These are phyloP conservation scores for Xerophyta viscosa DNA, from an alignment of 106 monocot species.

Conservation along the genomic window DNA sequence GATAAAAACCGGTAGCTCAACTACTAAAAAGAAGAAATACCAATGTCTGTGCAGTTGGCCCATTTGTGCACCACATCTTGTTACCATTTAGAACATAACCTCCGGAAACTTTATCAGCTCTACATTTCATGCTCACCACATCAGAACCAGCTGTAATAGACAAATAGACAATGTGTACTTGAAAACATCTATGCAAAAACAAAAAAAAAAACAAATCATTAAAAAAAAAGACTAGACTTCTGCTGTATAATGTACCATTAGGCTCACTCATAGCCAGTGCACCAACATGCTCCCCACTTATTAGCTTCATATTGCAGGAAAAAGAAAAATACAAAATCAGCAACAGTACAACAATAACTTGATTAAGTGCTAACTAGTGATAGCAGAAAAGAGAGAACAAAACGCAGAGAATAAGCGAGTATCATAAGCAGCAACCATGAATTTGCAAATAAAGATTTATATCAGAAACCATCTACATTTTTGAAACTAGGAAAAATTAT, in stretches of 20 bases:
- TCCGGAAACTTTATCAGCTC: slow-evolving; percentile 89
- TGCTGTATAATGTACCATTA: slow-evolving; percentile 61
- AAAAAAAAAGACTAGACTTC: background rate
- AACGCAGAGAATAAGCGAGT: too few species aligned
- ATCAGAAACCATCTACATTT: too few species aligned
- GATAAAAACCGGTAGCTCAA: too few species aligned
- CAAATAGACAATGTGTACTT: slow-evolving; percentile 6
- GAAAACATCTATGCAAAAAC: background rate
- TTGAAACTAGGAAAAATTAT: too few species aligned
- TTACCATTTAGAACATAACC: slow-evolving; percentile 92
- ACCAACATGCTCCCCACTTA: slow-evolving; percentile 97
- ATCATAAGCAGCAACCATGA: too few species aligned
- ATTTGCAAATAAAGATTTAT: too few species aligned
- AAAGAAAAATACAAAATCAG: slow-evolving; percentile 21
- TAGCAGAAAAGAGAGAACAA: too few species aligned
- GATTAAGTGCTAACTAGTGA: too few species aligned
- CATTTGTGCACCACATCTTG: slow-evolving; percentile 99
- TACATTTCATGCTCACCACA: slow-evolving; percentile 99
- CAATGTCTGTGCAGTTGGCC: slow-evolving; percentile 84
- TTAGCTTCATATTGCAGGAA: slow-evolving; percentile 59
- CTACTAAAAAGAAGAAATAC: too few species aligned
- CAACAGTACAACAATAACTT: background rate
- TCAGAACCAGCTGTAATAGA: slow-evolving; percentile 99
- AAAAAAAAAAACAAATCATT: too few species aligned
- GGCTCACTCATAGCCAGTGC: slow-evolving; percentile 99